Evolutionary conservation across 2,329 filamentous ascomycete species (phyloP), one percentile per base, ranked within the genome.

Genomic region (Myriosclerotinia curreyana): DNA sequence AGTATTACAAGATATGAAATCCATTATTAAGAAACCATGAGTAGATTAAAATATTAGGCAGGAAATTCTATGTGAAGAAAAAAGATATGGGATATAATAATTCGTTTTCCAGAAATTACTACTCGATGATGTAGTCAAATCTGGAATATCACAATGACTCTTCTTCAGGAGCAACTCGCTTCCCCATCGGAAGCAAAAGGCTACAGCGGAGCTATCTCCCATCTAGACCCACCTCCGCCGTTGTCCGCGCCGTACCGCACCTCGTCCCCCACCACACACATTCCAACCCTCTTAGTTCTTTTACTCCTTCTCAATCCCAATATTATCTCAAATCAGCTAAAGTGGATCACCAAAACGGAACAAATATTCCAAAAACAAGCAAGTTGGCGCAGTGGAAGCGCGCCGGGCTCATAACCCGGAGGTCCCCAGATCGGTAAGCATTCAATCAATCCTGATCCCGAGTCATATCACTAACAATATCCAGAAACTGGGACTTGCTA

Each of bases 401-500:
- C 65, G 65, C 73, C 73, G 73, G 73, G 73, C 74, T 75, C 72
- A 75, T 74, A 74, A 75, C 73, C 73, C 74, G 72, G 74, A 75
- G 74, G 72, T 69, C 74, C 69, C 70, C 69, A 67, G 74, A 75
- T 74, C 74, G 73, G 74, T 31, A 31, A 5, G 28, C 6, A 6
- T 31, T 31, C 28, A 31, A 31, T 31, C 6, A 31, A 3, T 31
- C 28, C 2, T 31, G 28, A 31, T 31, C 2, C 6, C 1, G 2
- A 31, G 5, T 31, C 28, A 31, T 31, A 31, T 3, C 6, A 31
- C 4, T 31, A 31, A 31, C 28, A n/a, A n/a, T n/a, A n/a, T n/a
- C n/a, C n/a, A n/a, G n/a, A n/a, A n/a, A n/a, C n/a, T n/a, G n/a
- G n/a, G n/a, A n/a, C n/a, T n/a, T n/a, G n/a, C n/a, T n/a, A n/a